Percentiles rank a stretch among this genome's conserved stretches.
Conservation (phyloP, 2,329 filamentous ascomycete genomes). For the Knoxdaviesia proteae region DNA sequence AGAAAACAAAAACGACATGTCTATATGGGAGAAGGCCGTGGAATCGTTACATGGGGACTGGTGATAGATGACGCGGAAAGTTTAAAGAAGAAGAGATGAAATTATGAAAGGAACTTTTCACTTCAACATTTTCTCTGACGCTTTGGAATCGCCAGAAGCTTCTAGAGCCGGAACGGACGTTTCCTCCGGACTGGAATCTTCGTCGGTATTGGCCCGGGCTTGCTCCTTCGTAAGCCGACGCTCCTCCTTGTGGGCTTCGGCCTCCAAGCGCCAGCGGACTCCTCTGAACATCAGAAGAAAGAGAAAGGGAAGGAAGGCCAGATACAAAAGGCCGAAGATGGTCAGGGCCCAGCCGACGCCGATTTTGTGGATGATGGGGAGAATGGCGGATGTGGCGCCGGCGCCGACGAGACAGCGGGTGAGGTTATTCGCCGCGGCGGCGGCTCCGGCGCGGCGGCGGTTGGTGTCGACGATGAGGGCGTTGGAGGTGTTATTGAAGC, state of each 20-base stretch:
- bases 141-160: too few species aligned
- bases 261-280: conserved; percentile 19
- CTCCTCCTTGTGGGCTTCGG: conserved; percentile 9
- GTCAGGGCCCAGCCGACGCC: conserved; percentile 31
- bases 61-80: too few species aligned
- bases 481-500: conserved; percentile 30
- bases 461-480: conserved; percentile 35
- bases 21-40: too few species aligned
- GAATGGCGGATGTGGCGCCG: conserved; percentile 26
- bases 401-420: conserved; percentile 33
- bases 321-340: conserved; percentile 20
- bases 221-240: too few species aligned
- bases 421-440: conserved; percentile 35
- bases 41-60: too few species aligned
- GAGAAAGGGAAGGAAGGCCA: conserved; percentile 18
- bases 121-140: too few species aligned
- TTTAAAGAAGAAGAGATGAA: too few species aligned
- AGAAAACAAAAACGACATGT: too few species aligned
- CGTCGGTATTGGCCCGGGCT: too few species aligned
- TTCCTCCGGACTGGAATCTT: too few species aligned
- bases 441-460: conserved; percentile 27
- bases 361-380: conserved; percentile 28
- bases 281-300: conserved; percentile 20
- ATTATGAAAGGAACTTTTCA: too few species aligned
- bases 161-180: too few species aligned